A percentile compares a stretch with the other conserved stretches of the same genome.
Evolutionary conservation across 2,329 filamentous ascomycete species (phyloP).

Genomic region (Parafenestella ontariensis): DNA sequence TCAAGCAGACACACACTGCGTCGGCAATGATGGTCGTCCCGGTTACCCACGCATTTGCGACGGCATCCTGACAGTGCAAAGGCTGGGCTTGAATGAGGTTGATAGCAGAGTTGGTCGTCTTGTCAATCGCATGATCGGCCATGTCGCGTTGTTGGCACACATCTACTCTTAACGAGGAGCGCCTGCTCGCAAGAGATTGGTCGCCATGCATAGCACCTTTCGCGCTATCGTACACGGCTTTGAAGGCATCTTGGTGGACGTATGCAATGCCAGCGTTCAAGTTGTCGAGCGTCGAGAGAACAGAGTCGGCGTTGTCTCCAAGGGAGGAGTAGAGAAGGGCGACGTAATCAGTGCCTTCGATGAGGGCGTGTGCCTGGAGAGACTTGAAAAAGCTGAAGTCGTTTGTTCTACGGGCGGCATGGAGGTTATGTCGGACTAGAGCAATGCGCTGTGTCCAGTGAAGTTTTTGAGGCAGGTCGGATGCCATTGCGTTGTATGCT

Average conservation of each 20-base stretch:
- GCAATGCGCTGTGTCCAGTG: constrained; percentile 57
- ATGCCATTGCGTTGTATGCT: constrained; percentile 15
- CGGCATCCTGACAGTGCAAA: constrained; percentile 48
- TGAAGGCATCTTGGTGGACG: constrained; percentile 56
- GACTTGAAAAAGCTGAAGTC: constrained; percentile 58
- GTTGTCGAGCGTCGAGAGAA: constrained; percentile 55
- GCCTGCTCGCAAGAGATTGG: constrained; percentile 33
- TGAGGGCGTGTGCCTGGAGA: constrained; percentile 52
- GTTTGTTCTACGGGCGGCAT: constrained; percentile 52
- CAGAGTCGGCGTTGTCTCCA: constrained; percentile 52
- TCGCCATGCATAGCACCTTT: constrained; percentile 47
- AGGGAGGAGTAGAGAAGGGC: constrained; percentile 51
- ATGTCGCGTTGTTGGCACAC: constrained; percentile 54
- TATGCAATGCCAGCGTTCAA: constrained; percentile 56
- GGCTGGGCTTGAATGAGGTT: constrained; percentile 54
- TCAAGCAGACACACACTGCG: constrained; percentile 52
- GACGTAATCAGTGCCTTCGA: constrained; percentile 55
- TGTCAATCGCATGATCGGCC: constrained; percentile 56
- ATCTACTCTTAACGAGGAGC: constrained; percentile 53
- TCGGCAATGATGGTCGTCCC: constrained; percentile 56
- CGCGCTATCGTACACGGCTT: constrained; percentile 53
- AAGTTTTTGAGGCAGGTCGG: constrained; percentile 41
- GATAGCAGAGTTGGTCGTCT: constrained; percentile 54
- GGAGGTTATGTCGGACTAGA: constrained; percentile 54
- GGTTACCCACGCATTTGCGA: constrained; percentile 55